phyloP scores from a whole-genome alignment of 176 grass and related monocot species.

The Avena sativa region DNA sequence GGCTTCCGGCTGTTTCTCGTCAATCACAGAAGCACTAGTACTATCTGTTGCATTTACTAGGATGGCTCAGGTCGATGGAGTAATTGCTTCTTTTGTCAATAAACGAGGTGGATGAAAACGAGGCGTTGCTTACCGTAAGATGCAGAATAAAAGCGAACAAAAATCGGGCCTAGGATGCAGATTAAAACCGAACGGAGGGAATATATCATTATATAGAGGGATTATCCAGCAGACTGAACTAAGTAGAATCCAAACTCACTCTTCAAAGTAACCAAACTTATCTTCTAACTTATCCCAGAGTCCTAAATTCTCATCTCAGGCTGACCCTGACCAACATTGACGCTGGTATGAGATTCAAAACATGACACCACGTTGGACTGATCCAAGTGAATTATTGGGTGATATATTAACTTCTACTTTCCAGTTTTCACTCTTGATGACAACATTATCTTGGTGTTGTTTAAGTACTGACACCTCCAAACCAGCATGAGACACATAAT shows the following conservation, averaged over 20 bases:
- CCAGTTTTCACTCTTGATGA: not conserved
- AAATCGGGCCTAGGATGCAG: too few species aligned
- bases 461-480: not conserved
- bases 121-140: too few species aligned
- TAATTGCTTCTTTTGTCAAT: too few species aligned
- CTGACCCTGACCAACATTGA: not conserved
- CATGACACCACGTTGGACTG: not conserved
- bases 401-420: conserved; percentile 4
- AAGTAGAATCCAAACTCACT: not conserved
- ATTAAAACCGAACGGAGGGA: too few species aligned
- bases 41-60: too few species aligned
- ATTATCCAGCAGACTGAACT: too few species aligned
- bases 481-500: not conserved
- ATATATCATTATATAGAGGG: too few species aligned
- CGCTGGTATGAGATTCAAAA: not conserved
- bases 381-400: not conserved
- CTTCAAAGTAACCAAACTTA: not conserved
- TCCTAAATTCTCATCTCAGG: not conserved
- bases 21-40: too few species aligned
- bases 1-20: too few species aligned
- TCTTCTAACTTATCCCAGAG: not conserved
- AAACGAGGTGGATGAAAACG: too few species aligned
- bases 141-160: too few species aligned
- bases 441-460: not conserved
- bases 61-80: too few species aligned